Conservation (phyloP, 2,329 filamentous ascomycete species). For the Fusarium denticulatum region DNA sequence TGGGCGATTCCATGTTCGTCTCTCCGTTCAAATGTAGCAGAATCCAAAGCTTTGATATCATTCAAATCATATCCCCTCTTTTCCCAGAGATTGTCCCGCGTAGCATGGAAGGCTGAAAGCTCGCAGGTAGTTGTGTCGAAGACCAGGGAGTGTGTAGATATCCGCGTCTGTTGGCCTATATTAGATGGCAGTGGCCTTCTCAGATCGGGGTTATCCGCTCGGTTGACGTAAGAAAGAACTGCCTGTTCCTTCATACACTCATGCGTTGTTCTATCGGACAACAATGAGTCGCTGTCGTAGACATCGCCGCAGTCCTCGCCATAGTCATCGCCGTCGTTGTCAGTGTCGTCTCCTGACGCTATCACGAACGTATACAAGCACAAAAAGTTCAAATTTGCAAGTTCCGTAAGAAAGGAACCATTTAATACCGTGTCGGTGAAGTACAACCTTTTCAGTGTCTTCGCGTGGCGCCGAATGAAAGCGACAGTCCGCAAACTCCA, state of each 20-base stretch:
- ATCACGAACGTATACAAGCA: slow-evolving; percentile 8
- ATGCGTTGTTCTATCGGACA: not conserved
- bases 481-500: not conserved
- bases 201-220: fast-evolving
- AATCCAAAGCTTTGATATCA: not conserved
- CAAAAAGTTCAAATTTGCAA: not conserved
- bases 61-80: not conserved
- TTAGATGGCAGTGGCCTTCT: not conserved
- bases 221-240: not conserved
- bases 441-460: not conserved
- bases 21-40: not conserved
- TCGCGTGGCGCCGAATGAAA: not conserved
- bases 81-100: not conserved
- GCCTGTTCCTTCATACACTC: not conserved
- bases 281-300: not conserved
- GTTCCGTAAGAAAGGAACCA: not conserved
- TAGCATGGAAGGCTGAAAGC: not conserved
- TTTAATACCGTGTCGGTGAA: not conserved
- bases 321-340: not conserved
- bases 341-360: not conserved
- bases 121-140: not conserved
- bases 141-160: not conserved
- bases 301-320: not conserved
- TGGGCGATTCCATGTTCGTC: not conserved
- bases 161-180: not conserved